Evolutionary conservation across 2,329 filamentous ascomycete species (phyloP), one percentile per base, ranked within the genome.

Genomic region (Xylariaceae sp.): DNA sequence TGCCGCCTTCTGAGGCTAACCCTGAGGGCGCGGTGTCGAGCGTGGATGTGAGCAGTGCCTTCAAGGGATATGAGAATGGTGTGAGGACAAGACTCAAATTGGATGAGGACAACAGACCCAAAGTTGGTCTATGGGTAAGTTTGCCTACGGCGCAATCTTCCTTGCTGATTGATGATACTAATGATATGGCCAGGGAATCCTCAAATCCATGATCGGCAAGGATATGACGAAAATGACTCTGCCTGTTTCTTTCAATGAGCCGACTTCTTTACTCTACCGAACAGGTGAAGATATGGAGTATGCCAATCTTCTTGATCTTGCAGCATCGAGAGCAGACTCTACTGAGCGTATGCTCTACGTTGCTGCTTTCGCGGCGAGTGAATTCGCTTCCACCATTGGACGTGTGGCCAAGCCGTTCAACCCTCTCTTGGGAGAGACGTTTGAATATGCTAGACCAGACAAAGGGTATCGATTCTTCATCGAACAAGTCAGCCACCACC

Each of bases 161-260:
- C 0, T 34, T 18, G 17, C 8, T 9, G 2, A 8, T n/a, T 9
- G 2, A 8, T n/a, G n/a, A 44, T 15, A 35, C 58, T 55, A 30
- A 67, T 76, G 63, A 74, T 49, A 13, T 62, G 17, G 58, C 10
- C 51, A 97, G 92, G 88, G 89, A 66, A 97, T 99, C 67, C 78
- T 99, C 64, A 99, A 97, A 78, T 97, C 93, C 18, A 97, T 99
- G 94, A 96, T 99, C 75, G 94, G 94, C 64, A 97, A 99, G 74
- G 94, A 99, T 72, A 97, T 99, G 94, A 97, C 94, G 44, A 97
- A 95, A 79, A 99, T 99, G 93, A 97, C 94, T 0, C 78, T 99
- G 17, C 94, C 94, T 0, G 94, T 99, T 1, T 96, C 94, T 0
- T 97, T 99, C 79, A 99, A 99, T 75, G 94, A 99, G 74, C 94